Evolutionary conservation across 805 yeast species (phyloP), one percentile per base, ranked within the genome.

Genomic region (Starmerella potacharoeniae): DNA sequence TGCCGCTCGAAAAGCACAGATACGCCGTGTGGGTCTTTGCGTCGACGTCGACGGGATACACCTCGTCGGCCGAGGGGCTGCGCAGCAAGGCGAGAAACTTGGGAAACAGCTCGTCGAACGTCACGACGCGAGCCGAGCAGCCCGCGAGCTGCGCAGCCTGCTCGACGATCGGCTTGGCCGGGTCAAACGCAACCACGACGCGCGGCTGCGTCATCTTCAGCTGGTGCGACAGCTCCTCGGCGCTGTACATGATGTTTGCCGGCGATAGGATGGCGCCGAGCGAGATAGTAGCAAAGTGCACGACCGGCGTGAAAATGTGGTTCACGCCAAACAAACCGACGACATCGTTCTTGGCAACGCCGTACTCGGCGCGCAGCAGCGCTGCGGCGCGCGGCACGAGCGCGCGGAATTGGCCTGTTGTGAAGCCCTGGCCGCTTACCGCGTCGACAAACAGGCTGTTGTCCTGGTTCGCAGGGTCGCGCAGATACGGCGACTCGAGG

Each of bases 221-320:
- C 55, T 69, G 72, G 55, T 65, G 63, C 9, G 62, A 61, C 8
- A 69, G 61, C 55, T 69, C 73, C 17, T 64, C 62, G 16, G 65
- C 58, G 29, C 58, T 64, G 61, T 69, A 70, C 55, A 62, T 63
- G 36, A 66, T 59, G 34, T 69, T 69, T 1, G 71, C 69, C 14
- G 73, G 73, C 8, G 67, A 58, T 1, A 69, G 58, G 4, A 65
- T 56, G 7, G 64, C 73, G 1, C 69, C 71, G 11, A 60, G 55
- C 4, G 62, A 41, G 31, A 68, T 44, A n/a, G 63, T 51, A 0
- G 64, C 68, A 42, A 61, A 59, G 55, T 69, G 72, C 9, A 68
- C 51, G 2, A 62, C 58, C 6, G 68, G 66, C 5, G 64, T 62
- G 53, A 57, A 60, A 34, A 69, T 57, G 54, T 58, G 51, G 62